Evolutionary conservation across 2,329 filamentous ascomycete genomes (phyloP), one percentile per base, ranked within the genome.

Genomic region (Fusarium abutilonis): DNA sequence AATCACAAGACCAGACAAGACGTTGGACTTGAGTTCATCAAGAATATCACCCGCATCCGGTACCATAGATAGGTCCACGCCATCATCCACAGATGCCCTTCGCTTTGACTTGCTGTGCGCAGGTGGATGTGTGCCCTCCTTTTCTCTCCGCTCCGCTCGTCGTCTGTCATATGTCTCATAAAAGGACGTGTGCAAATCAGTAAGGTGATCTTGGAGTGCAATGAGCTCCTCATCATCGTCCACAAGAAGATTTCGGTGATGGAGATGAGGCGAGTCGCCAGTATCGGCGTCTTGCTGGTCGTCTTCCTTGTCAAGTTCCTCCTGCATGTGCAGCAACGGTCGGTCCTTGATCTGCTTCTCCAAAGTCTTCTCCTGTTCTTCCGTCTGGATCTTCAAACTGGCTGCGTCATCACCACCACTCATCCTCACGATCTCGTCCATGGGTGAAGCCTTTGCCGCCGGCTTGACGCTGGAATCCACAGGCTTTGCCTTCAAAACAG

Each of bases 11-110:
- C 88, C 90, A 19, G 83, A 84, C 1, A 99, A 85, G 3, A 96
- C 90, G 50, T 83, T 83, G 1, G 82, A 79, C 79, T 98, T 98
- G 73, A 98, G 86, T 42, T 83, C 78, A 35, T 92, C 90, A 77
- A 99, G 89, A n/a, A 97, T 87, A 40, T 84, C 80, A 54, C 93
- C 93, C 28, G 96, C 88, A 73, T 99, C 93, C 0, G 95, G 95
- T 4, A 97, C 88, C 52, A 79, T 74, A 0, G 76, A 76, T 14
- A 82, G 69, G 41, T 83, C 79, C 15, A 80, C 78, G 1, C 75
- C 76, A 19, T 79, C 77, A 17, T 79, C 78, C n/a, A 73, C 67
- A 3, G 73, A 72, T 29, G 68, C 64, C 42, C 67, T 72, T 11
- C 75, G 70, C 19, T 68, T 72, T 4, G 64, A 56, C 35, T 68